Evolutionary conservation across 176 grass and related monocot genomes (phyloP).

Genomic region (Carex scoparia): DNA sequence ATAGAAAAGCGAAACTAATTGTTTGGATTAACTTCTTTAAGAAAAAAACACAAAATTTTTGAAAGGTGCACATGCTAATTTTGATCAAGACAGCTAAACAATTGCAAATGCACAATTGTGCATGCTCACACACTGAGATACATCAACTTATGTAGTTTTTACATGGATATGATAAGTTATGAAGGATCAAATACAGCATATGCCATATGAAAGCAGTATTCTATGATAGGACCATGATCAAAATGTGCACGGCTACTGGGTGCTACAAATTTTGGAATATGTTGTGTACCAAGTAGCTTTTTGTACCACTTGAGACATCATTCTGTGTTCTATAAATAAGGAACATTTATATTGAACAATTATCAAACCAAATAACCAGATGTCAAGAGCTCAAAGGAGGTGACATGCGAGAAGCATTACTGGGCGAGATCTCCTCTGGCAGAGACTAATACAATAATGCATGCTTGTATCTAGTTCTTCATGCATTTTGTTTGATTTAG

Average conservation of each 20-base stretch:
- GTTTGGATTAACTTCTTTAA: too few relatives aligned
- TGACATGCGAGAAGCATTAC: conserved; percentile 28
- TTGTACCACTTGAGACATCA: background rate
- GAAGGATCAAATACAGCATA: conserved; percentile 3
- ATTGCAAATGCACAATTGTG: background rate
- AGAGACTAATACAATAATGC: conserved; percentile 16
- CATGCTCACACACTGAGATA: background rate
- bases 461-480: background rate
- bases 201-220: background rate
- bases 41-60: too few relatives aligned
- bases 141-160: background rate
- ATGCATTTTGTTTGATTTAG: background rate
- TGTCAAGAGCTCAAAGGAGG: background rate
- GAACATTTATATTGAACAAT: background rate
- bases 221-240: background rate
- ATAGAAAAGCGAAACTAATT: background rate
- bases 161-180: background rate
- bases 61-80: background rate
- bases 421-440: conserved; percentile 43
- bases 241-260: background rate
- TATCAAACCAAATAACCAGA: background rate
- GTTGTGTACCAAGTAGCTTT: background rate
- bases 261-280: conserved; percentile 7
- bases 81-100: background rate
- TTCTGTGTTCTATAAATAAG: conserved; percentile 5